Evolutionary conservation across 345 rosid species (phyloP).

Genomic region (Ceriops decandra): DNA sequence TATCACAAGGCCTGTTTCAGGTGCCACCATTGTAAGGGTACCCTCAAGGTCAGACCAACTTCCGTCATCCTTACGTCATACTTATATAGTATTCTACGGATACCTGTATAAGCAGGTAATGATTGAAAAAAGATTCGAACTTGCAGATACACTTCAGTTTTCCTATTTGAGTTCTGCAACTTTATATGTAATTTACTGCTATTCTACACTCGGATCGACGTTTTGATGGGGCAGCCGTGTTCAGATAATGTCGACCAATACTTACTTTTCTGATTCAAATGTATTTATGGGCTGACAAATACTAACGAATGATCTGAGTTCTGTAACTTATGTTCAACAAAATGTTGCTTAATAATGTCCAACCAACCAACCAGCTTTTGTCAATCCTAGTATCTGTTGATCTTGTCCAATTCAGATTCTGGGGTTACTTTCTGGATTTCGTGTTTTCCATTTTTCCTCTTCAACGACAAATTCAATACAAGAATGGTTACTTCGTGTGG

Average conservation of each 20-base stretch:
- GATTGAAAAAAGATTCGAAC: not conserved
- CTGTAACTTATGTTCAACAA: not conserved
- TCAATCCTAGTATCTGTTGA: not conserved
- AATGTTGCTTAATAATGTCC: not conserved
- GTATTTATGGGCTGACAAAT: not conserved
- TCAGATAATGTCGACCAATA: not conserved
- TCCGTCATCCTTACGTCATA: not conserved
- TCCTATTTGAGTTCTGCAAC: not conserved
- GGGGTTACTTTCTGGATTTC: not conserved
- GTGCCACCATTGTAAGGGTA: constrained; percentile 51
- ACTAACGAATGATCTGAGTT: not conserved
- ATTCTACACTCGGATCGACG: not conserved
- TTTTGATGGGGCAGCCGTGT: not conserved
- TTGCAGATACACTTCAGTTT: not conserved
- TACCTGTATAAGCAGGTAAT: not conserved
- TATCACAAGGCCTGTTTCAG: constrained; percentile 49
- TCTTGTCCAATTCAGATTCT: not conserved
- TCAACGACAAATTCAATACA: not conserved
- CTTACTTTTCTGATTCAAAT: not conserved
- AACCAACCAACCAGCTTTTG: not conserved
- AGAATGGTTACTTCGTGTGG: not conserved
- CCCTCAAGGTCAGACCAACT: constrained; percentile 36
- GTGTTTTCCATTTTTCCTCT: not conserved
- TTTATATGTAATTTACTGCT: not conserved
- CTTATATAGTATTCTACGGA: not conserved